Conservation (phyloP, 768 basidiomycete species). For the Mycena polygramma region DNA sequence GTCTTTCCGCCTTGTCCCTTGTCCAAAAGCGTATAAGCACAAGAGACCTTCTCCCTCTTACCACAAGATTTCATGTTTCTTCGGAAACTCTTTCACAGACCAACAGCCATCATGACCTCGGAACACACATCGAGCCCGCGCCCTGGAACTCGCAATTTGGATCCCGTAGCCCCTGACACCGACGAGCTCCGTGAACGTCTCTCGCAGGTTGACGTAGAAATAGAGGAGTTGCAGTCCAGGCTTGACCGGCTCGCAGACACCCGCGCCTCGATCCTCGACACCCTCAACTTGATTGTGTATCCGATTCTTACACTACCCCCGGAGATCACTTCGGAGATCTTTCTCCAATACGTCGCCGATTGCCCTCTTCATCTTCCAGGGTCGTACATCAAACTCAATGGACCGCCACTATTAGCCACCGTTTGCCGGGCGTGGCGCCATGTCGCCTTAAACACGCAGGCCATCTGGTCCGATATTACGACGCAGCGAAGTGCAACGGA, state of each 20-base stretch:
- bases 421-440: conserved; percentile 15
- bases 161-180: too few relatives aligned
- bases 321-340: conserved; percentile 11
- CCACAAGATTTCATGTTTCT: too few relatives aligned
- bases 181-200: neutral
- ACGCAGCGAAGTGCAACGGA: neutral
- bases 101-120: too few relatives aligned
- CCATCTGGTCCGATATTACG: neutral
- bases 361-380: neutral
- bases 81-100: too few relatives aligned
- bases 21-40: too few relatives aligned
- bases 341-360: conserved; percentile 2
- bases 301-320: conserved; percentile 10
- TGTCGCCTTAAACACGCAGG: neutral
- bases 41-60: too few relatives aligned
- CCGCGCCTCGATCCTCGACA: conserved; percentile 1
- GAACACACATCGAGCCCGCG: too few relatives aligned
- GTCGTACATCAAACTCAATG: neutral
- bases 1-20: too few relatives aligned
- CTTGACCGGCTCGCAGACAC: neutral
- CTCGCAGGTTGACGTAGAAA: conserved; percentile 2
- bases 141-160: too few relatives aligned
- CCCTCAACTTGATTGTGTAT: conserved; percentile 1
- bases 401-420: conserved; percentile 2
- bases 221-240: neutral